Conservation (phyloP, 352 stramenopile genomes). For the Phytophthora sojae region DNA sequence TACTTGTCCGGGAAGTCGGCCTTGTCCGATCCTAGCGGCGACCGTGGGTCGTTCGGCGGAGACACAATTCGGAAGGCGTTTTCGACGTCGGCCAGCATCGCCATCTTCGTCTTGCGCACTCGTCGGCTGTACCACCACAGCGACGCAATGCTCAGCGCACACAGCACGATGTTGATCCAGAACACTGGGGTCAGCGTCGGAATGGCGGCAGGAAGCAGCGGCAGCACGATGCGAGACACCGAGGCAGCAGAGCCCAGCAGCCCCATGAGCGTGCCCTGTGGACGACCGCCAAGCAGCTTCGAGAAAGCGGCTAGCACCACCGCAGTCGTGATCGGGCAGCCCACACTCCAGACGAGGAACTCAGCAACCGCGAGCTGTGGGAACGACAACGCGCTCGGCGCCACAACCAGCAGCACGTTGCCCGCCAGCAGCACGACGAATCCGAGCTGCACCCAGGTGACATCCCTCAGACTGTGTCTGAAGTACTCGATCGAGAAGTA, state of each 20-base stretch:
- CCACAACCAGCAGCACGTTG: slow-evolving; percentile 65
- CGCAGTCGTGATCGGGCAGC: slow-evolving; percentile 72
- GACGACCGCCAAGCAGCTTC: slow-evolving; percentile 67
- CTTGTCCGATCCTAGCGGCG: slow-evolving; percentile 50
- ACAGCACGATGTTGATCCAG: slow-evolving; percentile 73
- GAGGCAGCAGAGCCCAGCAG: slow-evolving; percentile 71
- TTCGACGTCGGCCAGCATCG: slow-evolving; percentile 51
- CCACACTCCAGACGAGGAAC: slow-evolving; percentile 78
- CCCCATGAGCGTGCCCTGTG: slow-evolving; percentile 81
- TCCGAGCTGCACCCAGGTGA: slow-evolving; percentile 68
- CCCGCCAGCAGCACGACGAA: slow-evolving; percentile 65
- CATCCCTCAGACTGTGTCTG: slow-evolving; percentile 63
- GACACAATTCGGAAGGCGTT: slow-evolving; percentile 32
- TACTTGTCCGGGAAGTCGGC: slow-evolving; percentile 36
- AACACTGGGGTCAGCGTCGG: slow-evolving; percentile 74
- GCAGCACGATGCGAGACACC: slow-evolving; percentile 73
- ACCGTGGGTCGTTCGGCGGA: slow-evolving; percentile 41
- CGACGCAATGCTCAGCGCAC: slow-evolving; percentile 54
- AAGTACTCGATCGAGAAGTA: slow-evolving; percentile 84
- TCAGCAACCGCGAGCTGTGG: slow-evolving; percentile 54
- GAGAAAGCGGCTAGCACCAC: slow-evolving; percentile 75
- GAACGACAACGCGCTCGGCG: slow-evolving; percentile 49
- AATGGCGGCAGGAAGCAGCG: slow-evolving; percentile 65
- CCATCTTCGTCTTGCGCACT: slow-evolving; percentile 55
- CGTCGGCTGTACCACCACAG: slow-evolving; percentile 70